These are phyloP conservation scores for Rhododendron vialii DNA, from an alignment of 148 eudicot species.

Conservation along the genomic window DNA sequence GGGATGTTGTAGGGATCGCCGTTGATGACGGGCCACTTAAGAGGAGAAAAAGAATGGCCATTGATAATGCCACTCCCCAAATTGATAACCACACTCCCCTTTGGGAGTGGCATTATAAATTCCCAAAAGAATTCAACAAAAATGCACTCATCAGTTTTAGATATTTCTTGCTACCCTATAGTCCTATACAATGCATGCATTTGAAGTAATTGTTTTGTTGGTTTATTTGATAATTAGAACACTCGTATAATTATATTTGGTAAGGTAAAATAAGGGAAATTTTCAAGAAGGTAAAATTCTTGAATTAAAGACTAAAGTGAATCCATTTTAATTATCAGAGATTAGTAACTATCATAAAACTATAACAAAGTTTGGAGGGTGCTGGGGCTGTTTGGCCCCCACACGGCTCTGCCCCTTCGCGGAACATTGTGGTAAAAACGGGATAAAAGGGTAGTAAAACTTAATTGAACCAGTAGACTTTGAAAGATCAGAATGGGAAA, in stretches of 20 bases:
- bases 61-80: too few relatives aligned
- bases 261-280: not conserved
- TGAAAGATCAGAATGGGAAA: not conserved
- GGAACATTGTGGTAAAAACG: not conserved
- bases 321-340: not conserved
- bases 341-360: not conserved
- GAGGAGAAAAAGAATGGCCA: not conserved
- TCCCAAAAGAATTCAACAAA: not conserved
- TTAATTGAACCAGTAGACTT: not conserved
- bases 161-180: not conserved
- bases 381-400: not conserved
- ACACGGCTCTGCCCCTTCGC: not conserved
- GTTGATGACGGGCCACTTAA: not conserved
- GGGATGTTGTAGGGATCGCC: not conserved
- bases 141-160: not conserved
- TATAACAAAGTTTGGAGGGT: not conserved
- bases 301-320: not conserved
- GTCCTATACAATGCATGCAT: not conserved
- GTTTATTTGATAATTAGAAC: not conserved
- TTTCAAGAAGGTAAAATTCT: not conserved
- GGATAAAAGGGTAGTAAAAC: not conserved
- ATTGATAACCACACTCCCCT: too few relatives aligned
- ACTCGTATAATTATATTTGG: not conserved
- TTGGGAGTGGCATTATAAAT: too few relatives aligned
- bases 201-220: not conserved